Base-by-base conservation (phyloP, 257 asterid genomes). In the Solanum appendiculatum region DNA sequence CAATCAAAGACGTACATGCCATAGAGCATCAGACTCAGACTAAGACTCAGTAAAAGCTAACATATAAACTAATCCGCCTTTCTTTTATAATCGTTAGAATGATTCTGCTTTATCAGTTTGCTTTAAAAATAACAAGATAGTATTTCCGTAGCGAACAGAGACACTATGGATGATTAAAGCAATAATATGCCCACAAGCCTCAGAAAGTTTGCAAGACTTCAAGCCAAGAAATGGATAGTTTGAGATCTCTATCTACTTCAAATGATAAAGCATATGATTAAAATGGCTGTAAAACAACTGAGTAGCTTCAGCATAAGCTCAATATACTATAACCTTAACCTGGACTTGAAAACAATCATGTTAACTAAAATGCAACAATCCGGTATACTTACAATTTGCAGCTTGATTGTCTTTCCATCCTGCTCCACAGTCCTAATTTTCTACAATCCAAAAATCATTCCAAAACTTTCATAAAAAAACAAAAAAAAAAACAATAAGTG, bases 341-440 rank as follows among this genome's bases (percentile, higher is more conserved):
- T 46, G 37, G 42, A 81, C 18, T 46, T 46, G 27, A 80, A 29
- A 80, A 37, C 68, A 81, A 48, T 48, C 84, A 80, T 31, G 73
- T 18, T 13, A 85, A 74, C 27, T 18, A 46, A 46, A 56, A 80
- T 16, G 42, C 40, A 46, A 44, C 18, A 85, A 51, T 63, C 36
- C 63, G 25, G 83, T 58, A 82, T 88, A 93, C 99, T 97, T 92
- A 97, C 99, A 91, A 97, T 97, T 90, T 97, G 99, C 85, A 97
- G 94, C 93, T 97, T 97, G 93, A 93, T 92, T 48, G 99, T 97
- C 96, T 97, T 97, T 74, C 97, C 99, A 86, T 97, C 98, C 85
- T 90, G 93, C 94, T 97, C 99, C 86, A 95, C 92, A 2, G 99
- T 97, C 95, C 99, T 91, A 85, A 97, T 97, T 97, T 97, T 97